Evolutionary conservation across 331 rosid species (phyloP), one percentile per base, ranked within the genome.

Genomic region (Rosa hybrid): DNA sequence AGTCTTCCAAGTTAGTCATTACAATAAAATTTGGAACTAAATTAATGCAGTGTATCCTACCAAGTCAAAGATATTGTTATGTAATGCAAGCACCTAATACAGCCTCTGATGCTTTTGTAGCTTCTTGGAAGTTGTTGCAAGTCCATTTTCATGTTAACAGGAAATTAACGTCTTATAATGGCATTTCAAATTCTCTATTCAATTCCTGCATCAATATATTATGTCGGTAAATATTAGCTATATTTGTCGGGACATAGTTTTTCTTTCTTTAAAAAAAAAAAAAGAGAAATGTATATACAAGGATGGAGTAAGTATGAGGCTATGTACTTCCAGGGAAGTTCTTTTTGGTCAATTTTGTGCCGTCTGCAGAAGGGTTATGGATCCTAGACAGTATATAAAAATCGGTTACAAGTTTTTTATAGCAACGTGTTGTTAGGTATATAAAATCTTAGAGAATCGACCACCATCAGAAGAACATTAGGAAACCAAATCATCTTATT

Each of bases 91-190:
- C 72, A 63, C 8, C 38, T 68, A 70, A 9, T 50, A 65, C 60
- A 63, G 64, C 34, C 77, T 20, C 51, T 8, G 76, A 50, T 86
- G 81, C 70, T 67, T 50, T 57, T 76, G 83, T 82, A 79, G 83
- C 79, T 83, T 77, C 86, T 77, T 79, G 75, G 81, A 82, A 77
- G 75, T 74, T 83, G 84, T 80, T 77, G 39, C 68, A 71, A 81
- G 71, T 69, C 75, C 81, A 78, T 53, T 84, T 71, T 77, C 72
- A 38, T 20, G 76, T 74, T 81, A n/a, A 57, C 75, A 27, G 48
- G 48, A 5, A 78, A 85, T 39, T 48, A 83, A 53, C 46, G 45
- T 10, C 78, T 80, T 82, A 82, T 80, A 85, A 60, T 75, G 85
- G 83, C 87, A 72, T 81, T 68, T 78, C 5, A 62, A 84, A 83